Evolutionary conservation across 2,329 filamentous ascomycete species (phyloP).

Genomic region (Stagonosporopsis chrysanthemi): DNA sequence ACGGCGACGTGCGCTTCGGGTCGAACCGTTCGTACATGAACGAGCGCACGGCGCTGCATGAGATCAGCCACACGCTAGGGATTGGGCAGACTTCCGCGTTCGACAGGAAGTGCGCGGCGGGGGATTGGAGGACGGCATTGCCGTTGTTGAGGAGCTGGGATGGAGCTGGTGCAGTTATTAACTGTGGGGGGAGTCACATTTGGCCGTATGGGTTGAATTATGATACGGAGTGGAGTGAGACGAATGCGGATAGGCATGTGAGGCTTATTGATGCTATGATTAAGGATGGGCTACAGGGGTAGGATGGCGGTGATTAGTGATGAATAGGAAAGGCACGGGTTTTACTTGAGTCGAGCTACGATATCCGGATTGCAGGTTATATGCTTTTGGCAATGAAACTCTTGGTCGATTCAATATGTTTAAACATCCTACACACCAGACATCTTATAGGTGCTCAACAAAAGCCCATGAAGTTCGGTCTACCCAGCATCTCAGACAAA

Average conservation of each 20-base stretch:
- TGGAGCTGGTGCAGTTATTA: slow-evolving; percentile 41
- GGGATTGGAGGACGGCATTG: slow-evolving; percentile 44
- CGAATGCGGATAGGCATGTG: slow-evolving; percentile 46
- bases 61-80: slow-evolving; percentile 45
- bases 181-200: slow-evolving; percentile 42
- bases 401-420: no score
- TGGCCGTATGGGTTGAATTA: slow-evolving; percentile 49
- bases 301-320: neutral
- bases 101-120: slow-evolving; percentile 36
- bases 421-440: no score
- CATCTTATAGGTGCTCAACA: no score
- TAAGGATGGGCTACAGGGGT: slow-evolving; percentile 31
- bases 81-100: slow-evolving; percentile 46
- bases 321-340: no score
- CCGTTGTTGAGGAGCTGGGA: slow-evolving; percentile 43
- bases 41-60: slow-evolving; percentile 47
- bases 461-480: no score
- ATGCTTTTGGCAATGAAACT: no score
- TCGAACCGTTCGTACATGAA: slow-evolving; percentile 45
- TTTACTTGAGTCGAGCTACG: no score
- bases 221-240: slow-evolving; percentile 47
- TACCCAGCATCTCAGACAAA: no score
- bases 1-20: slow-evolving; percentile 46
- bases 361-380: no score
- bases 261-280: slow-evolving; percentile 45